These are phyloP conservation scores for Ogataea siamensis DNA, from an alignment of 805 yeast species.

Conservation along the genomic window DNA sequence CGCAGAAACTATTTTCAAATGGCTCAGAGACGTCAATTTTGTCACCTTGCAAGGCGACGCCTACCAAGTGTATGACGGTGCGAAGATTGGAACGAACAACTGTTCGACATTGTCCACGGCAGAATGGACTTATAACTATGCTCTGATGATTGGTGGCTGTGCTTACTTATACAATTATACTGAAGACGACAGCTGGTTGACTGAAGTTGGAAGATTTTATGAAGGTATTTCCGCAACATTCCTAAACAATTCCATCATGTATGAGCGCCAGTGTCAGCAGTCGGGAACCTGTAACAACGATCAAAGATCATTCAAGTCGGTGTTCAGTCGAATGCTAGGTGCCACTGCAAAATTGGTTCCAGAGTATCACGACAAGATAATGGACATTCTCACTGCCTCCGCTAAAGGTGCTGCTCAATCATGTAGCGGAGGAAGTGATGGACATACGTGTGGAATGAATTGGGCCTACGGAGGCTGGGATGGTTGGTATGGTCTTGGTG, in stretches of 20 bases:
- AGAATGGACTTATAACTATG: conserved; percentile 74
- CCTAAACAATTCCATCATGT: conserved; percentile 49
- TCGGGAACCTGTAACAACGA: conserved; percentile 61
- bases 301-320: conserved; percentile 73
- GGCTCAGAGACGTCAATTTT: conserved; percentile 42
- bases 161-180: conserved; percentile 70
- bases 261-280: conserved; percentile 60
- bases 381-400: conserved; percentile 36
- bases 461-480: conserved; percentile 69
- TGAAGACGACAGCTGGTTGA: conserved; percentile 42
- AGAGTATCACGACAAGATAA: conserved; percentile 41
- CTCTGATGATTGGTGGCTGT: conserved; percentile 61
- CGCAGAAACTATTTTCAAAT: conserved; percentile 71
- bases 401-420: conserved; percentile 73
- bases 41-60: conserved; percentile 29
- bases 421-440: conserved; percentile 83
- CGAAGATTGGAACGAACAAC: conserved; percentile 41
- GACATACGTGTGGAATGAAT: conserved; percentile 78
- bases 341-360: conserved; percentile 57
- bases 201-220: conserved; percentile 38
- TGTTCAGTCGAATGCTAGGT: conserved; percentile 63
- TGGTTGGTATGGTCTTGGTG: conserved; percentile 72
- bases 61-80: conserved; percentile 56
- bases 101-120: conserved; percentile 48
- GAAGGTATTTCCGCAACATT: conserved; percentile 42